phyloP scores from a whole-genome alignment of 805 yeast genomes.

The Sungouiozyma intestinalis region DNA sequence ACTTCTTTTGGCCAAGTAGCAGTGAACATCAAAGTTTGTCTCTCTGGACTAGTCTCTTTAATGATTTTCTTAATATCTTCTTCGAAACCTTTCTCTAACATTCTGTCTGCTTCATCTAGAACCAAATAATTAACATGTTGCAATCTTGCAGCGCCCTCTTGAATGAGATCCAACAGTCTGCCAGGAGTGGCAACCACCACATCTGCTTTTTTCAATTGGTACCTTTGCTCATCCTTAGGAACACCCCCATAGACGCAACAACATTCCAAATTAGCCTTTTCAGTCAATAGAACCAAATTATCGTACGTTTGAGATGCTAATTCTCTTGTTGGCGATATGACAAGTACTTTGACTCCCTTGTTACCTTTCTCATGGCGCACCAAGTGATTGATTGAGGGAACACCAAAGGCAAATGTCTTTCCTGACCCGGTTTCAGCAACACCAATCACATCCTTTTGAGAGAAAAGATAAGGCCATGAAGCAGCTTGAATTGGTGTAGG shows the following conservation, averaged over 20 bases:
- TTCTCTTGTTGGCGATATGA: constrained; percentile 95
- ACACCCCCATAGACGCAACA: constrained; percentile 97
- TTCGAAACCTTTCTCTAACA: constrained; percentile 97
- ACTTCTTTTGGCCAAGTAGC: constrained; percentile 99
- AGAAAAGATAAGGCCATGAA: constrained; percentile 83
- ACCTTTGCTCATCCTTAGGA: constrained; percentile 84
- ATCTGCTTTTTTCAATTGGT: constrained; percentile 52
- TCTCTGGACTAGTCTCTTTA: constrained; percentile 40
- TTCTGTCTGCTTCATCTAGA: constrained; percentile 96
- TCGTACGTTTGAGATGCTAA: constrained; percentile 90
- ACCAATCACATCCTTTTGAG: constrained; percentile 81
- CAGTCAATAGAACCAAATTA: constrained; percentile 57
- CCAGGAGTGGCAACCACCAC: constrained; percentile 98
- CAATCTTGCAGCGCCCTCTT: constrained; percentile 75
- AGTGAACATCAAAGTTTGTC: constrained; percentile 97
- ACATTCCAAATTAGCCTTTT: constrained; percentile 51
- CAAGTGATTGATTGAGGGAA: constrained; percentile 82
- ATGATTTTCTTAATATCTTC: constrained; percentile 86
- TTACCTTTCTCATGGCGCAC: constrained; percentile 18
- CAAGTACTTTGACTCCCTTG: constrained; percentile 62
- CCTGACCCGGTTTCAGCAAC: constrained; percentile 99
- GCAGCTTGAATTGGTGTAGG: constrained; percentile 96
- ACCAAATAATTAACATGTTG: constrained; percentile 65
- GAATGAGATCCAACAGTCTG: constrained; percentile 77
- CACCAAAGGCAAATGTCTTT: constrained; percentile 94